Evolutionary conservation across 805 yeast genomes (phyloP).

Genomic region (Saccharomycopsis fermentans): DNA sequence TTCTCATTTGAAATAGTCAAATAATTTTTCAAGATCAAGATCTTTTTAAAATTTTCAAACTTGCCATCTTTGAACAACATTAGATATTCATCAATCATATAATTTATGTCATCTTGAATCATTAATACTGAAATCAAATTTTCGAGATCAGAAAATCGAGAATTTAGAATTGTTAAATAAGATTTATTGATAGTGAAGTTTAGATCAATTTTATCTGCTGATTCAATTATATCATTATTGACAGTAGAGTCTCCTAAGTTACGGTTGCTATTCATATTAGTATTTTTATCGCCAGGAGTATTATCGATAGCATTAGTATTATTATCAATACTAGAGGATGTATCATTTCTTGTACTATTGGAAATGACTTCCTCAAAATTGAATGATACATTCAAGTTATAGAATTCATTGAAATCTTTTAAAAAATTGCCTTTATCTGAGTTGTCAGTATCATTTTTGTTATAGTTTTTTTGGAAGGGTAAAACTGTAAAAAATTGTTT

Average conservation of each 20-base stretch:
- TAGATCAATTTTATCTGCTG: constrained; percentile 11
- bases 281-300: constrained; percentile 19
- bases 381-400: not conserved
- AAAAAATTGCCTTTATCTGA: not conserved
- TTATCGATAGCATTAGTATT: not conserved
- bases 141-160: constrained; percentile 39
- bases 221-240: not conserved
- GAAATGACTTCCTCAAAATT: not conserved
- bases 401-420: not conserved
- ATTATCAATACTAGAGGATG: not conserved
- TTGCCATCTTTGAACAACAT: constrained; percentile 56
- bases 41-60: constrained; percentile 50
- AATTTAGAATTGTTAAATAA: constrained; percentile 35
- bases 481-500: constrained; percentile 29
- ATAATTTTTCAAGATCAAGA: constrained; percentile 55
- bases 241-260: not conserved
- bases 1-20: constrained; percentile 22
- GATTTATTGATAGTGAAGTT: constrained; percentile 21
- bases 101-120: constrained; percentile 59
- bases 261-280: not conserved
- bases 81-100: constrained; percentile 55
- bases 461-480: constrained; percentile 22
- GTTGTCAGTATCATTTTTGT: not conserved
- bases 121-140: constrained; percentile 57
- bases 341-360: not conserved